phyloP scores from a whole-genome alignment of 2,329 filamentous ascomycete genomes.

The Cercospora sesami region DNA sequence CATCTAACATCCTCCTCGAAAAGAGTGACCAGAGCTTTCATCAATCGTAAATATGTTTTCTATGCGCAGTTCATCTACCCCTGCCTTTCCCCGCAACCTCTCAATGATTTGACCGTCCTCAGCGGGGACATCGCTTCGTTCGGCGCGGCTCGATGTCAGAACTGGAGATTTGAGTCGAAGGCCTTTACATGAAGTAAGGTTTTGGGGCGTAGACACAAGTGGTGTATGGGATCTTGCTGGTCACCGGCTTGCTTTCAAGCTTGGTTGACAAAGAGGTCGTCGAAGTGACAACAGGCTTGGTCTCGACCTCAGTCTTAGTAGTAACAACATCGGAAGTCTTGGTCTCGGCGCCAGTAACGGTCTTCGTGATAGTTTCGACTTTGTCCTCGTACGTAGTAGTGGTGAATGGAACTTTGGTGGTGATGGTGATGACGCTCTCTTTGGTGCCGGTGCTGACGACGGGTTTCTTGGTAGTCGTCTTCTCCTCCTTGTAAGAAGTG shows the following conservation, averaged over 20 bases:
- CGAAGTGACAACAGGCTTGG: slow-evolving; percentile 8
- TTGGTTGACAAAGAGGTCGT: slow-evolving; percentile 11
- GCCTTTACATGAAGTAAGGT: slow-evolving; percentile 12
- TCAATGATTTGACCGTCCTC: neutral
- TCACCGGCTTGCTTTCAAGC: neutral
- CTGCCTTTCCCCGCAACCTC: neutral
- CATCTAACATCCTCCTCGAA: neutral
- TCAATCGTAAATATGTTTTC: neutral
- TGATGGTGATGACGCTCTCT: slow-evolving; percentile 8
- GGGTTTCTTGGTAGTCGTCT: slow-evolving; percentile 1
- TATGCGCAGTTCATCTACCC: neutral
- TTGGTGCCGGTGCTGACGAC: neutral
- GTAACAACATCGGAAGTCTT: slow-evolving; percentile 3
- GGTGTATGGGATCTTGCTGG: slow-evolving; percentile 12
- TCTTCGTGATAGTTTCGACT: slow-evolving; percentile 5
- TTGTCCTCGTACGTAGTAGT: slow-evolving; percentile 9
- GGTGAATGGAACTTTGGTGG: slow-evolving; percentile 8
- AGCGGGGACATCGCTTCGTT: neutral
- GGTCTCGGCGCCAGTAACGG: slow-evolving; percentile 4
- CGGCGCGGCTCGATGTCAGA: neutral
- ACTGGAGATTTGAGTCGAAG: neutral
- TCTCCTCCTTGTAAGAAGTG: neutral
- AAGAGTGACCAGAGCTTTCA: neutral
- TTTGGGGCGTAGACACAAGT: slow-evolving; percentile 15
- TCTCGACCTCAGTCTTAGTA: slow-evolving; percentile 8